These are phyloP conservation scores for Metschnikowia koreensis DNA, from an alignment of 805 yeast species.

Conservation along the genomic window DNA sequence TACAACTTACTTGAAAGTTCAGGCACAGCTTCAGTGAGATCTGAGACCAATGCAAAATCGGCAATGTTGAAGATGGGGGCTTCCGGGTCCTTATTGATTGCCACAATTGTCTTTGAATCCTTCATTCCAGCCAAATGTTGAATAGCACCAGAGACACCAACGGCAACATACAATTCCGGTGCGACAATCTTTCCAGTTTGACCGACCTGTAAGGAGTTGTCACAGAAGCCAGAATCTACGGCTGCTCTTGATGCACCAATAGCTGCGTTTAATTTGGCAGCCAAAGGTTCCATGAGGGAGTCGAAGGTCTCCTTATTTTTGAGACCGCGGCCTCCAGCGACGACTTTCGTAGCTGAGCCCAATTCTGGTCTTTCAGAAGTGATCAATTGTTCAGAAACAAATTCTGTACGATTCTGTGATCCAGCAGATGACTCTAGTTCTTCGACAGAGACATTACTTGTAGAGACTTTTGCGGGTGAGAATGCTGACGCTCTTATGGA, in stretches of 20 bases:
- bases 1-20: conserved; percentile 76
- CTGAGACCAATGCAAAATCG: conserved; percentile 88
- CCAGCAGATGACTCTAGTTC: conserved; percentile 42
- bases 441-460: conserved; percentile 44
- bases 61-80: conserved; percentile 92
- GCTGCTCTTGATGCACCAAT: conserved; percentile 98
- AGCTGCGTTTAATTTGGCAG: conserved; percentile 82
- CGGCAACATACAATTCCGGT: conserved; percentile 89
- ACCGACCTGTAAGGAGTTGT: conserved; percentile 94
- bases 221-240: conserved; percentile 93
- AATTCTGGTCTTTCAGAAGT: conserved; percentile 88
- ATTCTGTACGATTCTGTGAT: conserved; percentile 46
- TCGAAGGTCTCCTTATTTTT: conserved; percentile 88
- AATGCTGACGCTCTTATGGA: conserved; percentile 89
- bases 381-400: conserved; percentile 73
- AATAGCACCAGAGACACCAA: conserved; percentile 95
- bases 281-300: conserved; percentile 72
- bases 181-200: conserved; percentile 98
- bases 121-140: conserved; percentile 99
- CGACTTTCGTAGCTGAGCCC: conserved; percentile 75
- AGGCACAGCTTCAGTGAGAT: conserved; percentile 82
- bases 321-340: conserved; percentile 93
- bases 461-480: conserved; percentile 36
- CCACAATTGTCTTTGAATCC: conserved; percentile 89
- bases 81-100: conserved; percentile 91